Evolutionary conservation across 129 eudicot species (phyloP).

Genomic region (Logfia minima): DNA sequence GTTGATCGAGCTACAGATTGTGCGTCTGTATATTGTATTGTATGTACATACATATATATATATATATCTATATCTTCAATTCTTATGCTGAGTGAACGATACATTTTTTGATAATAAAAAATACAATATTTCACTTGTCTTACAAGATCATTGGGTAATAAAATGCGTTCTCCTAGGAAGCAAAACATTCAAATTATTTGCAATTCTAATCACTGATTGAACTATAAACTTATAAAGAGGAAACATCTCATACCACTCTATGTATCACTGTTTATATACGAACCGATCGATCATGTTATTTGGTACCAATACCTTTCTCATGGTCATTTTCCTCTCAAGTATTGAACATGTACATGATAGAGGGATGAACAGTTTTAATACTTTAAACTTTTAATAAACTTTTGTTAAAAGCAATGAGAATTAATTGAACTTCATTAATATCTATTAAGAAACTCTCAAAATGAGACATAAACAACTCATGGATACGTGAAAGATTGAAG

Average conservation of each 20-base stretch:
- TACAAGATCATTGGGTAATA: too few relatives aligned
- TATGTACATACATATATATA: too few relatives aligned
- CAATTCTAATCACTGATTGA: not conserved
- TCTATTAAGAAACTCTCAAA: not conserved
- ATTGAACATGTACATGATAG: not conserved
- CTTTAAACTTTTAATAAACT: not conserved
- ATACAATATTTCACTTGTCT: too few relatives aligned
- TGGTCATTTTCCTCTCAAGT: not conserved
- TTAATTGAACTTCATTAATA: constrained; percentile 4
- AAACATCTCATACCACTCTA: not conserved
- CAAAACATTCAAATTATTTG: too few relatives aligned
- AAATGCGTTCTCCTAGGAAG: too few relatives aligned
- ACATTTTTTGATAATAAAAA: too few relatives aligned
- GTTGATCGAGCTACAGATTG: too few relatives aligned
- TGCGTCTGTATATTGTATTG: too few relatives aligned
- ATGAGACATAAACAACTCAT: constrained; percentile 4
- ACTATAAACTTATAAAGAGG: not conserved
- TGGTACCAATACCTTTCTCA: not conserved
- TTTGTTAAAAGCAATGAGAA: too few relatives aligned
- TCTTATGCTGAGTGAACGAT: too few relatives aligned
- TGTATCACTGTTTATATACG: not conserved
- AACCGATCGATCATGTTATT: not conserved
- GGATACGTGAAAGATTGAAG: constrained; percentile 10
- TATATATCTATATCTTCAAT: too few relatives aligned
- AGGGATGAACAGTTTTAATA: not conserved